Base-by-base conservation (phyloP, 1,284 basidiomycete species). In the Xanthoconium separans region DNA sequence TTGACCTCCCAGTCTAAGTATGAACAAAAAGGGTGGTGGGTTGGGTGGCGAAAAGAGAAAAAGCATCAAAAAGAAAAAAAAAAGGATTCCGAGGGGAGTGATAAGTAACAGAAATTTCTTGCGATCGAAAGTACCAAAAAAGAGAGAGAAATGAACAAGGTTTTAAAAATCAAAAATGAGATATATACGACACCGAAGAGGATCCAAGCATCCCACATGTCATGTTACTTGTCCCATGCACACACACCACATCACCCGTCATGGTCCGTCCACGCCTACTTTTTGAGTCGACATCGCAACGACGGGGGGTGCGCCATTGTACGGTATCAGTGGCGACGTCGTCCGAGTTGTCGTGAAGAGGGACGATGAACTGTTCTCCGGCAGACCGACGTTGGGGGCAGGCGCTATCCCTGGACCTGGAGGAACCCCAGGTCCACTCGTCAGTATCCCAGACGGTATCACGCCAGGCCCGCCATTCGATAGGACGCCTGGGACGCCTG, bases 401-500 rank as follows among this genome's bases (percentile, higher is more conserved):
- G 64, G 65, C 1, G 64, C 64, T 18, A 69, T 65, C n/a, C 64
- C 65, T 0, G 67, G 67, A 37, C 64, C 64, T 1, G 67, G 65
- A 6, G 65, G 65, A 33, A 70, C 47, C 9, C 65, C 65, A 44
- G 68, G 68, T 22, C 65, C 68, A 20, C 62, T 65, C 31, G 59
- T 68, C 15, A 70, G 56, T 56, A 68, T 67, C 16, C 66, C 63
- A 15, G 61, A 65, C 1, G 56, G 39, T 6, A 53, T 60, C 22
- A 69, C 53, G 4, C 61, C 61, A 20, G 63, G 57, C 7, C 62
- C 62, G 4, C 50, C 40, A 11, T 22, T 50, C 13, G 65, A 65
- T 42, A 65, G 39, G 30, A 65, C 61, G 22, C 64, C 64, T 0
- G 64, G 64, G 6, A 65, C 55, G 9, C 64, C 64, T 0, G 64